Percentiles rank a stretch among this genome's conserved stretches.
phyloP scores from a whole-genome alignment of 257 asterid genomes.

The Primulina eburnea region DNA sequence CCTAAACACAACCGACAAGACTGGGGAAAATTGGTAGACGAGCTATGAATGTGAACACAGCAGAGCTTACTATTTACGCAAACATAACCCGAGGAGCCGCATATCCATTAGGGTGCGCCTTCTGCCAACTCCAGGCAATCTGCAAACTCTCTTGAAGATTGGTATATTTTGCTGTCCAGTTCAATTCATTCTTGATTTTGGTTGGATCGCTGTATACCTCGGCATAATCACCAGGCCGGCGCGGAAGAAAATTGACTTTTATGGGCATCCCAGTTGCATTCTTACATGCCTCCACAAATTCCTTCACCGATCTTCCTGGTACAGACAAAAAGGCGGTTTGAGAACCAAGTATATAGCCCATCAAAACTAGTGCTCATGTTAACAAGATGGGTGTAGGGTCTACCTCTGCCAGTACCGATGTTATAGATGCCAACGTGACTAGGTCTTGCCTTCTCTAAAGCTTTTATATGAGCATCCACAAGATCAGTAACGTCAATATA shows the following conservation, averaged over 20 bases:
- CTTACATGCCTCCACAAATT: conserved; percentile 94
- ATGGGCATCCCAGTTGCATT: conserved; percentile 78
- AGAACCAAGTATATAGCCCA: conserved; percentile 6
- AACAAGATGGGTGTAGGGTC: background rate
- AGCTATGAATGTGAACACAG: conserved; percentile 23
- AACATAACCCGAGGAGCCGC: conserved; percentile 38
- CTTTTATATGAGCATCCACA: conserved; percentile 25
- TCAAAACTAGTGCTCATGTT: background rate
- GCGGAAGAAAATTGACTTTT: conserved; percentile 78
- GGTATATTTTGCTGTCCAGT: conserved; percentile 81
- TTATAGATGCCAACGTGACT: conserved; percentile 19
- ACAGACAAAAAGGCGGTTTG: background rate
- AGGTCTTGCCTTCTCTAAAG: conserved; percentile 20
- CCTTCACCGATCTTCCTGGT: conserved; percentile 90
- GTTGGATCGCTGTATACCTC: conserved; percentile 86
- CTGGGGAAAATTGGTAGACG: background rate
- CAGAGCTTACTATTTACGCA: conserved; percentile 34
- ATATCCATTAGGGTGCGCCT: conserved; percentile 70
- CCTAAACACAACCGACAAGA: background rate
- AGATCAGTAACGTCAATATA: conserved; percentile 24
- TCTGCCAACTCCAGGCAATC: conserved; percentile 97
- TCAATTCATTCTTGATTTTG: conserved; percentile 63
- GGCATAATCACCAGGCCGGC: conserved; percentile 92
- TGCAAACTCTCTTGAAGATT: conserved; percentile 68
- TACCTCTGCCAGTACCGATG: conserved; percentile 24